Evolutionary conservation across 2,329 filamentous ascomycete species (phyloP), one percentile per base, ranked within the genome.

Genomic region (Exophiala oligosperma): DNA sequence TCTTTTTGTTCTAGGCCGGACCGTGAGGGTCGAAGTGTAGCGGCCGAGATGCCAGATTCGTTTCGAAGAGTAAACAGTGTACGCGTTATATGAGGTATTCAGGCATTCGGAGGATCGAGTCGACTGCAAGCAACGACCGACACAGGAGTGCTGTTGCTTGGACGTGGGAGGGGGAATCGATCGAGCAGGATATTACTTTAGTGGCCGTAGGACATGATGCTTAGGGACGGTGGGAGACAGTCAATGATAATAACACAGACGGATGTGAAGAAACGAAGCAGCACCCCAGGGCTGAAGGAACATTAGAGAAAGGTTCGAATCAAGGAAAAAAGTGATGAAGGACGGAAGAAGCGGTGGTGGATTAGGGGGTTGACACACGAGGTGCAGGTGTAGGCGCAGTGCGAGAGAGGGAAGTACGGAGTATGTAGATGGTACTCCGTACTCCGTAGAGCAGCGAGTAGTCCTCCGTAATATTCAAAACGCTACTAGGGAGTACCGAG

Each of bases 221-320:
- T 43, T 53, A n/a, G 48, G 52, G 35, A 49, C 55, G 43, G 57
- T 46, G 49, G 52, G 49, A 29, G 46, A 52, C 28, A 53, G 32
- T 35, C 32, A 35, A 35, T 35, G 32, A 54, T 54, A 61, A 57
- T 61, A 60, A 63, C 50, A 63, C 58, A 63, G 52, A 47, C 17
- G 9, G 57, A 56, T 47, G 51, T 52, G 49, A 49, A 56, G 58
- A 63, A 63, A 59, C 49, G 58, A 63, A 61, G 47, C 58, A 63
- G 61, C 61, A 57, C 61, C 58, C 61, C 61, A 61, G 61, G 61
- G 61, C 61, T 63, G 61, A 59, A 50, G 38, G 51, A 52, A 53
- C 54, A 61, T 61, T 63, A 61, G 52, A 52, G 52, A 47, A 38
- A 32, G 43, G 47, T 24, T 26, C 46, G 52, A 59, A 37, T 32